Evolutionary conservation across 2,329 filamentous ascomycete species (phyloP), one percentile per base, ranked within the genome.

Genomic region (Thielaviopsis musarum): DNA sequence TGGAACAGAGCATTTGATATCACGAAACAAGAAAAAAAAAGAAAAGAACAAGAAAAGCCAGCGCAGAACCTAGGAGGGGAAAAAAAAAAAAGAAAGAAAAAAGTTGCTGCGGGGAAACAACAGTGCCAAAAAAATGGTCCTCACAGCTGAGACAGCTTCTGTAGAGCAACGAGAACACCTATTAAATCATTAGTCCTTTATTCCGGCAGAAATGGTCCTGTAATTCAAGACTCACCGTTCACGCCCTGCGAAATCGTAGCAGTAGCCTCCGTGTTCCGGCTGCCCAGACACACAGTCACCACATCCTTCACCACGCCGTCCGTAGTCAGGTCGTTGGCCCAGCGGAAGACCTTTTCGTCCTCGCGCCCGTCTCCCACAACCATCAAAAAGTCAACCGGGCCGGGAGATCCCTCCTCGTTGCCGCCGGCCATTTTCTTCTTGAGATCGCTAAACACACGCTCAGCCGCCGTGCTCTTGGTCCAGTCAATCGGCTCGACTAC

Each of bases 301-400:
- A 93, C 87, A 59, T 88, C 77, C 56, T 82, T 72, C 52, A 90
- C 77, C 2, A 73, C 72, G 19, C 78, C 77, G 9, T 78, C 72
- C 2, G 78, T 76, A 22, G 77, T 77, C 12, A 95, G 73, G 55
- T 81, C 77, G 71, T 96, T 95, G 19, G 91, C 93, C 91, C 93
- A 97, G 63, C 84, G 84, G 74, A 95, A 97, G 21, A 95, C 86
- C 65, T 88, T 86, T 68, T 97, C 91, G 64, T 97, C 93, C 65
- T 96, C 91, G 34, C 91, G 84, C 51, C 91, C 89, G 67, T 96
- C 91, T 45, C 91, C 91, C 38, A 91, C 81, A 6, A 95, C 87
- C 73, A 96, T 82, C 60, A 97, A 72, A 70, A 96, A 97, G 68
- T 96, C 89, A 0, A 89, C 80, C 0, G 77, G 69, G n/a, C 66